These are phyloP conservation scores for Torulaspora microellipsoides DNA, from an alignment of 805 yeast species.

Conservation along the genomic window DNA sequence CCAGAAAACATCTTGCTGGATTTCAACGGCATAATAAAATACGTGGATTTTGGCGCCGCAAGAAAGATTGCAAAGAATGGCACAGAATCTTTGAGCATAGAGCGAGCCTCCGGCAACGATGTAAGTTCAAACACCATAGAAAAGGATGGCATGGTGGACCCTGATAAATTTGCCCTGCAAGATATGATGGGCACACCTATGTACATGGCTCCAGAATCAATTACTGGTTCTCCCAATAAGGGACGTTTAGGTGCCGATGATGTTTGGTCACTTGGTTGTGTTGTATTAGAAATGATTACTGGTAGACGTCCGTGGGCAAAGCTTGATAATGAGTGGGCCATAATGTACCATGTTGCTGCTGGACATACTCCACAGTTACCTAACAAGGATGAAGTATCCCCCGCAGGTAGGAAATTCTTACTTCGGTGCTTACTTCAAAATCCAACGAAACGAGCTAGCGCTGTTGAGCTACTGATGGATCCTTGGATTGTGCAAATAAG, in stretches of 20 bases:
- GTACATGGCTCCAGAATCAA: constrained; percentile 98
- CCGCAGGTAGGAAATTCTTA: constrained; percentile 66
- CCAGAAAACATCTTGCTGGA: constrained; percentile 91
- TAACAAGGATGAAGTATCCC: constrained; percentile 66
- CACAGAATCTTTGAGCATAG: constrained; percentile 35
- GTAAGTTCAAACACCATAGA: constrained; percentile 8
- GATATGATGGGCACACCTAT: constrained; percentile 85
- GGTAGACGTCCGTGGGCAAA: constrained; percentile 97
- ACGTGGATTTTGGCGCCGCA: constrained; percentile 97
- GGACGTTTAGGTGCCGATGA: constrained; percentile 49
- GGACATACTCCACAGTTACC: constrained; percentile 90
- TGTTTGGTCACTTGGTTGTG: constrained; percentile 97
- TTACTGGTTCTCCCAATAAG: constrained; percentile 61
- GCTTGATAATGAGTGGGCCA: constrained; percentile 95
- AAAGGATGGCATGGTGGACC: constrained; percentile 36
- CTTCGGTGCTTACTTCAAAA: constrained; percentile 75
- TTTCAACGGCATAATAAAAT: constrained; percentile 88
- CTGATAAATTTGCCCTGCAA: constrained; percentile 18
- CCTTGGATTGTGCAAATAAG: constrained; percentile 83
- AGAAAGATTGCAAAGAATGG: constrained; percentile 67
- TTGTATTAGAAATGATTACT: constrained; percentile 93
- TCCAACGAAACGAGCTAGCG: constrained; percentile 74
- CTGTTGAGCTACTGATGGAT: constrained; percentile 77
- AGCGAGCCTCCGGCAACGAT: constrained; percentile 7
- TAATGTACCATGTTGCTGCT: constrained; percentile 97